A percentile compares a stretch with the other conserved stretches of the same genome.
Conservation (phyloP, 257 asterid species). For the Solanum bulbocastanum region DNA sequence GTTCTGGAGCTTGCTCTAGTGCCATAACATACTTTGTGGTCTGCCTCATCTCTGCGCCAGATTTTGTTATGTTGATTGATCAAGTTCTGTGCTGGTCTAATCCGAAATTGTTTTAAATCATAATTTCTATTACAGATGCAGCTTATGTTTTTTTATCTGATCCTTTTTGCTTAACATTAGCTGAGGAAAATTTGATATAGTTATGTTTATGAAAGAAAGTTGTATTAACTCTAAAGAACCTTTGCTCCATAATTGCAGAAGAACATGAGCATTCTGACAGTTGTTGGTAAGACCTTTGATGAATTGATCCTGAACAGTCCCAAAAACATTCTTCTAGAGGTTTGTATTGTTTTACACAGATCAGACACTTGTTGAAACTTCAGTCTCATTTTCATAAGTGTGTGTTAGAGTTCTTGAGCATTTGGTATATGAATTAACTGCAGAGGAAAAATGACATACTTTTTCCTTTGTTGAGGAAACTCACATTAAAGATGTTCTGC, state of each 20-base stretch:
- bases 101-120: not conserved
- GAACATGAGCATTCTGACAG: slow-evolving; percentile 44
- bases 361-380: not conserved
- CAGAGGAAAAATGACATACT: not conserved
- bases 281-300: slow-evolving; percentile 85
- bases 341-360: slow-evolving; percentile 8
- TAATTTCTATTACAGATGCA: not conserved
- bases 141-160: not conserved
- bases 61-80: not conserved
- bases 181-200: not conserved
- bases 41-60: not conserved
- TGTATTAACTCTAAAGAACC: not conserved
- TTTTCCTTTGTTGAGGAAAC: not conserved
- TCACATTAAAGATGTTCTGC: not conserved
- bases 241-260: slow-evolving; percentile 34
- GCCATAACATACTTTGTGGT: not conserved
- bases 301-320: slow-evolving; percentile 55
- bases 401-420: not conserved
- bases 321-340: slow-evolving; percentile 70
- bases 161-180: not conserved
- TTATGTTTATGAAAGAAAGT: not conserved
- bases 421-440: not conserved
- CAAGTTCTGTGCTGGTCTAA: not conserved
- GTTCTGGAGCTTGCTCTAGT: not conserved
- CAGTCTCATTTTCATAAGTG: not conserved